Evolutionary conservation across 805 yeast genomes (phyloP), one percentile per base, ranked within the genome.

Genomic region (Pichia occidentalis): DNA sequence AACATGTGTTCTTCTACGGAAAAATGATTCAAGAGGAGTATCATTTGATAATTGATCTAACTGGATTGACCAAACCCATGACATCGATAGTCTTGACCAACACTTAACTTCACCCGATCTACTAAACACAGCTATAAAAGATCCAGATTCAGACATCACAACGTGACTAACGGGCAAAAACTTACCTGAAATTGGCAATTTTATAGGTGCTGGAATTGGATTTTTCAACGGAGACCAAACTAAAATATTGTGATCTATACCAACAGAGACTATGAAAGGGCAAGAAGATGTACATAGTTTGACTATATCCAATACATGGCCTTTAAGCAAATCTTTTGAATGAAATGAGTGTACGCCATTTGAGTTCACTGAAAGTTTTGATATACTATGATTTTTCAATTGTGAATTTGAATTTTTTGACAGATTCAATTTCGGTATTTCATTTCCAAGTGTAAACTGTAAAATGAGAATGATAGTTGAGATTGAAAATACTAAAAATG

Each of bases 191-290:
- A 62, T 52, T 16, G 71, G 71, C 20, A 69, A 50, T 32, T 61
- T 65, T 1, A 70, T 63, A 7, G 76, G 77, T 18, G 50, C 43
- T 36, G 69, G 79, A 34, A 60, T 55, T 28, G 67, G 83, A 16
- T 53, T 57, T 1, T 65, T 57, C 38, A 77, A 53, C 4, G 87
- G 87, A 0, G 84, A 79, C 94, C 94, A 85, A 9, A 84, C 73
- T 23, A 75, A 56, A 4, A 85, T 68, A 42, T 69, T 73, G 48
- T 81, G 87, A 49, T 85, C 94, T 52, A 85, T 61, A 4, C 88
- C 90, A 20, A 81, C 70, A 1, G 83, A 70, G 0, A 84, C 76
- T 18, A 83, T 67, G 49, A 82, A 79, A 3, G 85, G 77, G 36
- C 75, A 68, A 11, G 72, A 62, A 11, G 84, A 77, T 0, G 85